Evolutionary conservation across 345 rosid genomes (phyloP).

Genomic region (Syzygium grande): DNA sequence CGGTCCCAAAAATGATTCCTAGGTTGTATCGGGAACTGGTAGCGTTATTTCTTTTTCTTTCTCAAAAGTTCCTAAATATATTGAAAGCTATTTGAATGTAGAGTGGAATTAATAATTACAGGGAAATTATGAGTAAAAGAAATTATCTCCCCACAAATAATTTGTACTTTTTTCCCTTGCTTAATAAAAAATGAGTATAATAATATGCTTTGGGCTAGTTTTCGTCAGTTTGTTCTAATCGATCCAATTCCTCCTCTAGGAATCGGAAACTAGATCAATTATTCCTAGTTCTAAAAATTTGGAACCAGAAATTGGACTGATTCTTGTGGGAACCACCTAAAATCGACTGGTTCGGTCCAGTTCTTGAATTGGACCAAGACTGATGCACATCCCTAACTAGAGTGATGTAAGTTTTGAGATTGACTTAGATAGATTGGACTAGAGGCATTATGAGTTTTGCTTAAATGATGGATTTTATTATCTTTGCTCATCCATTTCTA

Average conservation of each 20-base stretch:
- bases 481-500: not conserved
- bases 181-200: not conserved
- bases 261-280: too few species aligned
- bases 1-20: not conserved
- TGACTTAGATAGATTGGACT: not conserved
- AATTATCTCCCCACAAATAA: not conserved
- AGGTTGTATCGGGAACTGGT: too few species aligned
- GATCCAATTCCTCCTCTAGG: too few species aligned
- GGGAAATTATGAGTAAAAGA: not conserved
- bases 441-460: not conserved
- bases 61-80: not conserved
- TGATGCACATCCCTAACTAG: not conserved
- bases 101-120: not conserved
- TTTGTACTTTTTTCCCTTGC: not conserved
- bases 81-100: not conserved
- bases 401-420: not conserved
- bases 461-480: not conserved
- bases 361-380: not conserved
- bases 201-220: not conserved
- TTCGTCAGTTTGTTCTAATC: not conserved
- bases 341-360: rapidly evolving
- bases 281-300: too few species aligned
- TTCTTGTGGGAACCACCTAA: not conserved
- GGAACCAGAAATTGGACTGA: not conserved
- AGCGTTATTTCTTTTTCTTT: not conserved